Conservation (phyloP, 2,329 filamentous ascomycete genomes). For the Fusarium sp. region DNA sequence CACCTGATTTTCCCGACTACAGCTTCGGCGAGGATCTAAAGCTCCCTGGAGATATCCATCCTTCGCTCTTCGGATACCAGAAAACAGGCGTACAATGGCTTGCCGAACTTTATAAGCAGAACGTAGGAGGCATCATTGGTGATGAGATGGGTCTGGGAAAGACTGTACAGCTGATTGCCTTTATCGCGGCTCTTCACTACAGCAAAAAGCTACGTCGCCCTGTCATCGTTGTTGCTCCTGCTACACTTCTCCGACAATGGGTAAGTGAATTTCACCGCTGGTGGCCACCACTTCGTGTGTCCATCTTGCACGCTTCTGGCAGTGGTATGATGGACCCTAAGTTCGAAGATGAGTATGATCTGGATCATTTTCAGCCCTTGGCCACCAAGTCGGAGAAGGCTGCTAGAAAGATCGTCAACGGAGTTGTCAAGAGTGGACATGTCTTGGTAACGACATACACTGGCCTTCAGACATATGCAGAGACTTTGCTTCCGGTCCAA, state of each 20-base stretch:
- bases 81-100: slow-evolving; percentile 98
- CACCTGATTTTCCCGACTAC: slow-evolving; percentile 84
- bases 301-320: slow-evolving; percentile 93
- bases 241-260: slow-evolving; percentile 96
- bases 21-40: slow-evolving; percentile 80
- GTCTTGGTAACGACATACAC: slow-evolving; percentile 96
- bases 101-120: slow-evolving; percentile 88
- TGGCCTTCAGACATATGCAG: slow-evolving; percentile 91
- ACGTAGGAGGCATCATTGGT: slow-evolving; percentile 92
- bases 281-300: slow-evolving; percentile 99
- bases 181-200: slow-evolving; percentile 91
- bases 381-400: slow-evolving; percentile 62
- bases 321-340: slow-evolving; percentile 95
- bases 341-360: slow-evolving; percentile 65
- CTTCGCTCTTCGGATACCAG: slow-evolving; percentile 94
- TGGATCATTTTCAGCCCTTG: slow-evolving; percentile 57
- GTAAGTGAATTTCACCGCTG: slow-evolving; percentile 98
- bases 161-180: slow-evolving; percentile 79
- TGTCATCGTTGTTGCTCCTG: slow-evolving; percentile 91
- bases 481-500: slow-evolving; percentile 82
- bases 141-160: slow-evolving; percentile 99
- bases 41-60: slow-evolving; percentile 92
- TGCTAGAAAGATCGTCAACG: slow-evolving; percentile 83
- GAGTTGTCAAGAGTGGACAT: slow-evolving; percentile 86
- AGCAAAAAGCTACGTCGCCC: slow-evolving; percentile 87